Base-by-base conservation (phyloP, 371 early-diverging fungal genomes). In the Rhizopus stolonifer region DNA sequence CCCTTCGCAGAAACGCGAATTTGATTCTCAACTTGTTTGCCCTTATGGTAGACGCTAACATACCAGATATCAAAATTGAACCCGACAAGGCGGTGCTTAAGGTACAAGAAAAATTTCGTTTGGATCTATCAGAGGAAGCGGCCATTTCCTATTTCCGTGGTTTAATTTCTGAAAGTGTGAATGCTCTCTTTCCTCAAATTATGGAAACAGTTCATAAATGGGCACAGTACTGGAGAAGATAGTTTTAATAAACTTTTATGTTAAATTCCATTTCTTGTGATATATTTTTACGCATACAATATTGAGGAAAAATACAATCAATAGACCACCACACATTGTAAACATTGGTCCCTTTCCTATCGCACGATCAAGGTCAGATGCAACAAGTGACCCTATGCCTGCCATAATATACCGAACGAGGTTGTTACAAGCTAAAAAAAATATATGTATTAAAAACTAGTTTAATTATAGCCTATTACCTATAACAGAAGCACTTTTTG, bases 151-250 rank as follows among this genome's bases (percentile, higher is more conserved):
- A 83, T 67, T 94, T 98, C 80, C 89, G 94, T 58, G 80, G 81
- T 1, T 67, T 96, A 23, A 95, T 99, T 48, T 88, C 87, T 56
- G 98, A 99, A 63, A 89, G 90, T 67, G 88, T 96, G 15, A 88
- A 84, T 54, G 98, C 98, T 0, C 66, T 97, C 55, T 95, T 99
- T 58, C 99, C 99, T 2, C 96, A 98, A 67, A 90, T 99, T 43
- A 93, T 97, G 75, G 99, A 99, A 64, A 92, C 92, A 3, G 90
- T 96, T 11, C 98, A 97, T 72, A 90, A 88, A 55, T 94, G 91
- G 91, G 90, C 93, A 2, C 93, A 92, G 59, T 93, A 92, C 58
- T 92, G 89, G 89, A 67, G 91, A 54, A 36, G 36, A 36, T 36
- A 36, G 14, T 11, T 0, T 14, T n/a, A n/a, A n/a, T n/a, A n/a